Conservation (phyloP, 768 basidiomycete genomes). For the Leccinum variicolor region DNA sequence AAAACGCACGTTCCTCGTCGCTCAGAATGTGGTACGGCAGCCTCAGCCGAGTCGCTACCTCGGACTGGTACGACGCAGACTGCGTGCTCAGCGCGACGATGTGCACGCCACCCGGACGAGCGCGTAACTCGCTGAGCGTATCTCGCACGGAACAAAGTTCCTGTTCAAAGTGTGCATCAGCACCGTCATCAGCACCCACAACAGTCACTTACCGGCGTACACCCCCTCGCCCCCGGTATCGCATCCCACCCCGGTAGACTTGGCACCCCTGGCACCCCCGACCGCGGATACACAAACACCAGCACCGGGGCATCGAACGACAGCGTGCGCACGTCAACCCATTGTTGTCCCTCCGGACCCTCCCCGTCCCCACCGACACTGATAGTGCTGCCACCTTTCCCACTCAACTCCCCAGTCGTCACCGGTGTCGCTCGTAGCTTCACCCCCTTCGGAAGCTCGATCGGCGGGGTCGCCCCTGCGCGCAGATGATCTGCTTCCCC, state of each 20-base stretch:
- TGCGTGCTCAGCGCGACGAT: constrained; percentile 25
- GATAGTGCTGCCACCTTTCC: background rate
- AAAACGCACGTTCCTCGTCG: constrained; percentile 10
- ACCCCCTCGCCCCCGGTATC: constrained; percentile 23
- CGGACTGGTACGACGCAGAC: constrained; percentile 13
- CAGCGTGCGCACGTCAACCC: constrained; percentile 9
- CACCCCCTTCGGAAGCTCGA: background rate
- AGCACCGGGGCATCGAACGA: constrained; percentile 19
- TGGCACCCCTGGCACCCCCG: constrained; percentile 13
- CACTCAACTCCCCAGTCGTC: background rate
- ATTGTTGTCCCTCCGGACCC: background rate
- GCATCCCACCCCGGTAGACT: constrained; percentile 20
- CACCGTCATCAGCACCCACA: background rate
- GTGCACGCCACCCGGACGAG: background rate
- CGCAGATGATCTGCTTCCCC: background rate
- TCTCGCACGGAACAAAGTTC: constrained; percentile 19
- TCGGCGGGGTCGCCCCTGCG: background rate
- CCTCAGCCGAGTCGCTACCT: constrained; percentile 13
- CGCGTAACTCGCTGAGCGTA: constrained; percentile 2
- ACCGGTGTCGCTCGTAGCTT: background rate
- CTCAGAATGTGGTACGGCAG: constrained; percentile 22
- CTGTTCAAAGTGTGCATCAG: background rate
- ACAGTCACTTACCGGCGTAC: constrained; percentile 16
- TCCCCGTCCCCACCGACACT: background rate
- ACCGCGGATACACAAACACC: constrained; percentile 23